These are phyloP conservation scores for Erysimum cheiri DNA, from an alignment of 441 rosid genomes.

Conservation along the genomic window DNA sequence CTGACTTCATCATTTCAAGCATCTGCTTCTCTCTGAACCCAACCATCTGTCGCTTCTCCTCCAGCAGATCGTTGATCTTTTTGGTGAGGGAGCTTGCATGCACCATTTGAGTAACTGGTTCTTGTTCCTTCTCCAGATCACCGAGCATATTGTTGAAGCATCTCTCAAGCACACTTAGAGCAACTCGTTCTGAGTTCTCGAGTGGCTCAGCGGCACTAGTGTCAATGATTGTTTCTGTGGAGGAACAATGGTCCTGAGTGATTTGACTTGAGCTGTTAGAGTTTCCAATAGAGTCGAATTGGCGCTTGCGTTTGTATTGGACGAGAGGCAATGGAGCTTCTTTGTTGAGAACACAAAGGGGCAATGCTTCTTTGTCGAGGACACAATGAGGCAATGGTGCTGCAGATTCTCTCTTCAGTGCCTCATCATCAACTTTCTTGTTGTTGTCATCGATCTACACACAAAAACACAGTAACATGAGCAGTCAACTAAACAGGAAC, in stretches of 20 bases:
- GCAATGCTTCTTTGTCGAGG: constrained; percentile 57
- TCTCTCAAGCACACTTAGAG: constrained; percentile 49
- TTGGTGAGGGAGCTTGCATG: constrained; percentile 56
- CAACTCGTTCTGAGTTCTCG: neutral
- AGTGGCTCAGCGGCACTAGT: constrained; percentile 51
- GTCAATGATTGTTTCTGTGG: constrained; percentile 40
- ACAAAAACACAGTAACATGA: neutral
- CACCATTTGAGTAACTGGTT: constrained; percentile 20
- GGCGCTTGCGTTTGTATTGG: constrained; percentile 66
- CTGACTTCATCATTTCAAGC: constrained; percentile 67
- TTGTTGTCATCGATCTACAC: constrained; percentile 1
- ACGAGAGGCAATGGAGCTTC: constrained; percentile 59
- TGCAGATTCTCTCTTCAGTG: constrained; percentile 13
- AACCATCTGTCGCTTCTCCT: constrained; percentile 59
- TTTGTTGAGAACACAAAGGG: constrained; percentile 56
- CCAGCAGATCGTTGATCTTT: constrained; percentile 60
- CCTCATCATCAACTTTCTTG: constrained; percentile 48
- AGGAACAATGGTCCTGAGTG: constrained; percentile 62
- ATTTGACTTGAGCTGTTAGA: constrained; percentile 55
- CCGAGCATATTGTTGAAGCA: constrained; percentile 49
- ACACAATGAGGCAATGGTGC: constrained; percentile 49
- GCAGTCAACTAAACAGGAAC: neutral
- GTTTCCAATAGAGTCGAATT: constrained; percentile 45
- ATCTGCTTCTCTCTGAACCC: constrained; percentile 61
- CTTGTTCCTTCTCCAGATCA: constrained; percentile 46